These are phyloP conservation scores for Primulina eburnea DNA, from an alignment of 257 asterid species.

Conservation along the genomic window DNA sequence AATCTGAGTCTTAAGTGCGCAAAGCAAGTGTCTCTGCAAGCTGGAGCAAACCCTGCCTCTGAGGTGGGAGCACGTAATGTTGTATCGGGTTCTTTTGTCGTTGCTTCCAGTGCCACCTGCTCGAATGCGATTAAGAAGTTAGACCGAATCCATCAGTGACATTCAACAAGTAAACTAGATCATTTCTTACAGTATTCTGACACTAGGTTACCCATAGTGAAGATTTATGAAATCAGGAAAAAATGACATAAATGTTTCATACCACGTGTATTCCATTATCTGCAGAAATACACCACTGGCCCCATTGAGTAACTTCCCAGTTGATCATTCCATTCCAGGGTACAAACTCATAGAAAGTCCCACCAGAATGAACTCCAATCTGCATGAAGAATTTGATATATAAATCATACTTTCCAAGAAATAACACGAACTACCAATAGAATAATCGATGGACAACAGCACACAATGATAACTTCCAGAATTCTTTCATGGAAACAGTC, in stretches of 20 bases:
- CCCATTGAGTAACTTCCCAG: constrained; percentile 92
- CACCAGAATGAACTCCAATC: constrained; percentile 81
- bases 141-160: constrained; percentile 4
- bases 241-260: constrained; percentile 13
- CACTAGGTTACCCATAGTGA: neutral
- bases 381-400: constrained; percentile 32
- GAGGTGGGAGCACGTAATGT: constrained; percentile 93
- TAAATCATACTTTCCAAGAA: too few species aligned
- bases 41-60: constrained; percentile 85
- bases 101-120: constrained; percentile 87
- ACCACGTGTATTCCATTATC: constrained; percentile 73
- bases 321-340: constrained; percentile 85
- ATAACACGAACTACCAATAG: too few species aligned
- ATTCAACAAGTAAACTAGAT: neutral
- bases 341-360: constrained; percentile 75
- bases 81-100: constrained; percentile 68
- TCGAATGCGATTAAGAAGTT: constrained; percentile 12
- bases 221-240: neutral
- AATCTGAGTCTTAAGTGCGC: constrained; percentile 61
- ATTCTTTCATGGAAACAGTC: constrained; percentile 13
- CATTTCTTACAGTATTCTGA: neutral
- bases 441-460: neutral
- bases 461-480: neutral
- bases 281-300: constrained; percentile 77
- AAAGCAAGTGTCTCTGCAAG: constrained; percentile 82